Conservation (phyloP, 1,139 yeast species). For the Debaryomycetaceae sp. region DNA sequence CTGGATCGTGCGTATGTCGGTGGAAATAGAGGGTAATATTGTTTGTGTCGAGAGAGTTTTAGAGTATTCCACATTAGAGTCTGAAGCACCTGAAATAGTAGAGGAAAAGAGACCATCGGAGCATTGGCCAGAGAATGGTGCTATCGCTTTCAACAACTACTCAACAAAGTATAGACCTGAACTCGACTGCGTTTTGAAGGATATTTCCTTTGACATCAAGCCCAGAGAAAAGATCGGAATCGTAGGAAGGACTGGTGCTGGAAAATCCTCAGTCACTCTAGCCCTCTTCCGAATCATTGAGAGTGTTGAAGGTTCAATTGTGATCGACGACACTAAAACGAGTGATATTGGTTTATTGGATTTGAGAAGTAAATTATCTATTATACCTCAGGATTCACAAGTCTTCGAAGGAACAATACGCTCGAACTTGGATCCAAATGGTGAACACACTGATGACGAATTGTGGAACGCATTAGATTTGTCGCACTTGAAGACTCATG, state of each 20-base stretch:
- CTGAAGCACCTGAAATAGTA: constrained; percentile 81
- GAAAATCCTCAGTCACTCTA: constrained; percentile 86
- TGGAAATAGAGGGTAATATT: constrained; percentile 94
- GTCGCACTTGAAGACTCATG: constrained; percentile 79
- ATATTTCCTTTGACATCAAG: constrained; percentile 63
- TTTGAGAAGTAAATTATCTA: constrained; percentile 78
- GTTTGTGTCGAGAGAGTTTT: constrained; percentile 93
- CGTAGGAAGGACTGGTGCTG: constrained; percentile 97
- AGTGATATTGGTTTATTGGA: constrained; percentile 74
- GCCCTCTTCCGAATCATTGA: constrained; percentile 91
- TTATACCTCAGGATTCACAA: constrained; percentile 97
- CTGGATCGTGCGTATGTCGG: constrained; percentile 98
- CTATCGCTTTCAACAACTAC: constrained; percentile 66
- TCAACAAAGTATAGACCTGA: constrained; percentile 85
- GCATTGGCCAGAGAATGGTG: constrained; percentile 80
- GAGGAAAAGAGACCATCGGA: constrained; percentile 65
- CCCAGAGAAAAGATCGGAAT: constrained; percentile 89
- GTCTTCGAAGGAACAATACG: constrained; percentile 90
- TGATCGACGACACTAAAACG: constrained; percentile 71
- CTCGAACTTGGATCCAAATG: constrained; percentile 85
- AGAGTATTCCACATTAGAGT: constrained; percentile 70
- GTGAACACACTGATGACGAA: constrained; percentile 64
- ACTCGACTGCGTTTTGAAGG: constrained; percentile 73
- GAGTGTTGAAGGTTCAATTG: constrained; percentile 66
- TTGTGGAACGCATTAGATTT: constrained; percentile 84